Conservation (phyloP, 129 eudicot genomes). For the Mikania micrantha region DNA sequence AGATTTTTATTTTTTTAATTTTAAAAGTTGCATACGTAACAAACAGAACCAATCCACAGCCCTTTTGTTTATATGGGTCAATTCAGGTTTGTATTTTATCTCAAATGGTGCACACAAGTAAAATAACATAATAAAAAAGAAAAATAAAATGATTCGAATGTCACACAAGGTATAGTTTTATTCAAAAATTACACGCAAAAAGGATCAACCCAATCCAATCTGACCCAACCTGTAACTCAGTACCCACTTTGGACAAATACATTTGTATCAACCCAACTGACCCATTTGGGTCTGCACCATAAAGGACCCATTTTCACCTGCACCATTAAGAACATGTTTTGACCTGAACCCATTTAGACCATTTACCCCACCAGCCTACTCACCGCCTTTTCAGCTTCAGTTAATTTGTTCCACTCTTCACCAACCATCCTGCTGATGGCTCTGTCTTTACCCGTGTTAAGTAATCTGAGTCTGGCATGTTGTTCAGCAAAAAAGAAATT, state of each 20-base stretch:
- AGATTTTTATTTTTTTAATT: too few relatives aligned
- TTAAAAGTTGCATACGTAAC: background rate
- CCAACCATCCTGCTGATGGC: constrained; percentile 90
- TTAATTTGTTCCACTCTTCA: constrained; percentile 76
- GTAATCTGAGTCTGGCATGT: constrained; percentile 74
- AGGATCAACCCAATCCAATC: background rate
- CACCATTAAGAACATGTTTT: too few relatives aligned
- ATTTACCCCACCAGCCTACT: background rate
- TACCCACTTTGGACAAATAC: background rate
- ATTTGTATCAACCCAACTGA: background rate
- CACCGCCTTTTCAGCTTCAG: constrained; percentile 58
- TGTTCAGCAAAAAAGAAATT: constrained; percentile 95
- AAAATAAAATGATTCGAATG: constrained; percentile 1
- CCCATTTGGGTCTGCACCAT: background rate
- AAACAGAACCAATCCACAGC: background rate
- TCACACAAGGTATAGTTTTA: background rate
- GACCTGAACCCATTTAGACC: background rate
- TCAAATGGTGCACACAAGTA: background rate
- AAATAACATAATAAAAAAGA: background rate
- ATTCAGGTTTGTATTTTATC: background rate
- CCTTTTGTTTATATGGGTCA: background rate
- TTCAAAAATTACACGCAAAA: background rate
- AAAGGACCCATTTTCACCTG: background rate
- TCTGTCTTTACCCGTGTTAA: constrained; percentile 69
- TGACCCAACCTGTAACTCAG: background rate